Evolutionary conservation across 2,329 filamentous ascomycete genomes (phyloP).

Genomic region (Arthrobotrys entomopaga): DNA sequence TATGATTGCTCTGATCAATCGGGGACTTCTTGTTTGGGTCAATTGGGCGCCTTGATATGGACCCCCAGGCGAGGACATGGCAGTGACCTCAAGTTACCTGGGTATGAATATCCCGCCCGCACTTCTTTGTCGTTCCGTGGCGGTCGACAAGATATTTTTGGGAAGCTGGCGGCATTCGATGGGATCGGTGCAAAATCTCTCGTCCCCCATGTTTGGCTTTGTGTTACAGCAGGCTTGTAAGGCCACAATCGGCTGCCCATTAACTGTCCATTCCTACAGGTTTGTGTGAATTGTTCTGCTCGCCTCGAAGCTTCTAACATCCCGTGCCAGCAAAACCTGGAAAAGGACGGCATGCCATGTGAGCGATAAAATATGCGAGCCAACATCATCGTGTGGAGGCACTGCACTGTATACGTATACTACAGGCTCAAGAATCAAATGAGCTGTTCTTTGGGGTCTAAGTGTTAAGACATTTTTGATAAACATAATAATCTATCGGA

Average conservation of each 20-base stretch:
- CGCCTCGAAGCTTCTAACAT: constrained; percentile 45
- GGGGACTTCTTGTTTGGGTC: constrained; percentile 39
- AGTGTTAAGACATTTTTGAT: constrained; percentile 16
- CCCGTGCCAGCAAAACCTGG: constrained; percentile 48
- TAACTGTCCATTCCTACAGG: constrained; percentile 1
- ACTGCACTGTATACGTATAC: constrained; percentile 8
- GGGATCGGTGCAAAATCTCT: background rate
- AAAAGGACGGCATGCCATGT: constrained; percentile 23
- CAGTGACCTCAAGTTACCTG: constrained; percentile 52
- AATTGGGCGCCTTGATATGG: constrained; percentile 47
- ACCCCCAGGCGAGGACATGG: constrained; percentile 25
- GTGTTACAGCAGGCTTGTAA: constrained; percentile 28
- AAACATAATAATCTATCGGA: background rate
- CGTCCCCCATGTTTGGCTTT: constrained; percentile 3
- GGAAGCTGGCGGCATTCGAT: background rate
- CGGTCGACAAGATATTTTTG: constrained; percentile 17
- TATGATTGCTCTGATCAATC: constrained; percentile 43
- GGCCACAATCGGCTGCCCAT: constrained; percentile 5
- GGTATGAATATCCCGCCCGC: constrained; percentile 18
- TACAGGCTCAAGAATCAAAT: constrained; percentile 14
- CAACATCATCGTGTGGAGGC: constrained; percentile 23
- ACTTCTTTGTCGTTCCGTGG: constrained; percentile 11
- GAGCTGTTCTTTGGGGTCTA: constrained; percentile 42
- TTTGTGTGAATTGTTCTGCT: constrained; percentile 20
- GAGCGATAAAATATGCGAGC: constrained; percentile 36